Base-by-base conservation (phyloP, 148 eudicot species). In the Chenopodium quinoa region DNA sequence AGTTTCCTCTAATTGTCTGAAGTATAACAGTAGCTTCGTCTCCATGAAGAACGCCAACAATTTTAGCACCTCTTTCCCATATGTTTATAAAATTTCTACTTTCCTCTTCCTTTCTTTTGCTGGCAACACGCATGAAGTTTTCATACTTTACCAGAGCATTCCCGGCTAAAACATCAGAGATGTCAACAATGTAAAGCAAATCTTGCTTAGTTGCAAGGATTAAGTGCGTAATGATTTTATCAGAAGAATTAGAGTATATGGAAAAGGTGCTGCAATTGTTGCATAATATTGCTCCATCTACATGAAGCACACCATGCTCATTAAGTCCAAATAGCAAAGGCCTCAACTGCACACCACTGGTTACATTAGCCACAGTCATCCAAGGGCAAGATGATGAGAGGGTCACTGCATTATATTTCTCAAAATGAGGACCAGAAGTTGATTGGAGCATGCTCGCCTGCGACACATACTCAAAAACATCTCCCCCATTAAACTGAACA, bases 11-110 rank as follows among this genome's bases (percentile, higher is more conserved):
- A 79, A 50, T 83, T 68, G 99, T 91, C 87, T 93, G 97, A 71
- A 93, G 82, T 77, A 96, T 86, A 83, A 91, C 89, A 76, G 95
- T 92, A 80, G 99, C 95, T 82, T 89, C 97, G 86, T 96, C 99
- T 78, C 98, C 99, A 88, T 96, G 97, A 76, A 93, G 90, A 79
- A 93, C 93, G 16, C 98, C 95, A 37, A 89, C 83, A 75, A 96
- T 82, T 84, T 85, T 91, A 75, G 99, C 92, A 79, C 99, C 95
- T 77, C 91, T 94, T 86, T 96, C 99, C 99, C 99, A 96, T 76
- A 96, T 72, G 78, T 87, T 88, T 14, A 91, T 91, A 63, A 64
- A 93, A 52, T 66, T 88, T 83, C 40, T 91, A 73, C 82, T 82
- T 73, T 93, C 92, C 86, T 92, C 93, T 73, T 82, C 93, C 75